Percentiles rank a stretch among this genome's conserved stretches.
Evolutionary conservation across 768 basidiomycete genomes (phyloP).

Genomic region (Pulveroboletus frians): DNA sequence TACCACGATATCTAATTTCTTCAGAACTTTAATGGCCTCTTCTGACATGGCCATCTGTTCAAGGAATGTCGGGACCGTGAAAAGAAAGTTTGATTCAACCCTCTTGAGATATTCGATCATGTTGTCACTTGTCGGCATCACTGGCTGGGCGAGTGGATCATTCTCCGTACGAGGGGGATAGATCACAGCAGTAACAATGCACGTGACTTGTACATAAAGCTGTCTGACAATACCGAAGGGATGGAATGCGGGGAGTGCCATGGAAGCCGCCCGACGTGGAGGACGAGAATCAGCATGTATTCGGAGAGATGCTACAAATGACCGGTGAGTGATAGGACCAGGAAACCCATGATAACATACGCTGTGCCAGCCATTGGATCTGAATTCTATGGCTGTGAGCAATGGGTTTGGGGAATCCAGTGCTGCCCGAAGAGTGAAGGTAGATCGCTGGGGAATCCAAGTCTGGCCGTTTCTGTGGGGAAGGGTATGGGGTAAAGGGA

Average conservation of each 20-base stretch:
- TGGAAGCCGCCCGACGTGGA: constrained; percentile 17
- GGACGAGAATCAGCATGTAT: constrained; percentile 2
- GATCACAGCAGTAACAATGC: constrained; percentile 14
- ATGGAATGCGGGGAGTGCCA: constrained; percentile 29
- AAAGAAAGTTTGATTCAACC: constrained; percentile 26
- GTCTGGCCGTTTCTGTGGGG: constrained; percentile 9
- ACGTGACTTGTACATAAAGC: constrained; percentile 19
- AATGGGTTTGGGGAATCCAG: constrained; percentile 47
- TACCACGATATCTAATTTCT: constrained; percentile 27
- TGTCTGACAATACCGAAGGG: constrained; percentile 12
- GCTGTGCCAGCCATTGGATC: too few relatives aligned
- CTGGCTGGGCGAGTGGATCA: constrained; percentile 15
- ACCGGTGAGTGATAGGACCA: background rate
- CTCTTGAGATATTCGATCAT: constrained; percentile 26
- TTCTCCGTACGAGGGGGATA: constrained; percentile 25
- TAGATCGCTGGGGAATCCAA: constrained; percentile 38
- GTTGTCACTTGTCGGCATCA: too few relatives aligned
- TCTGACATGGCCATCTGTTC: constrained; percentile 32
- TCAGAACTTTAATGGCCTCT: constrained; percentile 23
- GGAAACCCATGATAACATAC: constrained; percentile 23
- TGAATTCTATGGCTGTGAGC: constrained; percentile 31
- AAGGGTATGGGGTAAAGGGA: constrained; percentile 17
- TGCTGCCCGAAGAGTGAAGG: constrained; percentile 49
- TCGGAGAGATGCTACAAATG: constrained; percentile 2
- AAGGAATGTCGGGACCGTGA: constrained; percentile 37